Percentiles rank a stretch among this genome's conserved stretches.
Conservation (phyloP, 352 stramenopile genomes). For the Globisporangium rhizosaccharum region DNA sequence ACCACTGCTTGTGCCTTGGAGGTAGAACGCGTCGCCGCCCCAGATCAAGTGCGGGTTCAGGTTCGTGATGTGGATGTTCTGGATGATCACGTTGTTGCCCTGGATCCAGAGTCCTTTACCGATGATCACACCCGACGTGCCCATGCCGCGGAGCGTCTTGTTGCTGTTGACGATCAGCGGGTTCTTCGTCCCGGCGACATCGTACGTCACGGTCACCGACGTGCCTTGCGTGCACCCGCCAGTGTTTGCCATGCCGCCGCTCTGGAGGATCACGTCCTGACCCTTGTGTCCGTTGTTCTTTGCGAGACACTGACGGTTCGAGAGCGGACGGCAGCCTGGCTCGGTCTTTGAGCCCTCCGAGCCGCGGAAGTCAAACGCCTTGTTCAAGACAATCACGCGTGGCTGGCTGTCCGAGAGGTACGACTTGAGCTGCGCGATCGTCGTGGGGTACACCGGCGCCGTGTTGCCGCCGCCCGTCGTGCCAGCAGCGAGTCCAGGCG, state of each 20-base stretch:
- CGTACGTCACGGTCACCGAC: conserved; percentile 33
- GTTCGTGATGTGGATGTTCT: conserved; percentile 25
- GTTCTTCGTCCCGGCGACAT: conserved; percentile 26
- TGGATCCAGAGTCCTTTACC: conserved; percentile 26
- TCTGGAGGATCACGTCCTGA: conserved; percentile 50
- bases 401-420: conserved; percentile 17
- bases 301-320: conserved; percentile 31
- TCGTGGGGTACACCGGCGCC: conserved; percentile 27
- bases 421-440: conserved; percentile 19
- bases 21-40: conserved; percentile 10
- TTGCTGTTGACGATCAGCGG: conserved; percentile 19
- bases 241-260: conserved; percentile 43
- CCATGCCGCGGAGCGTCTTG: conserved; percentile 33
- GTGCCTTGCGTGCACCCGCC: conserved; percentile 36
- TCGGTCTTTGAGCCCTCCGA: conserved; percentile 45
- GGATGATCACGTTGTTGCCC: conserved; percentile 32
- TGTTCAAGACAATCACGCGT: conserved; percentile 49
- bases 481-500: conserved; percentile 19
- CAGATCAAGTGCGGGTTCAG: conserved; percentile 19
- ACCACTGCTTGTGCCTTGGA: conserved; percentile 14
- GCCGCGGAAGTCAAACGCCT: conserved; percentile 44
- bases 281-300: conserved; percentile 51
- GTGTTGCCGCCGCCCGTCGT: conserved; percentile 35
- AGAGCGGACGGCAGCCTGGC: conserved; percentile 35
- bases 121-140: conserved; percentile 25